phyloP scores from a whole-genome alignment of 805 yeast genomes.

The Metschnikowia aberdeeniae region DNA sequence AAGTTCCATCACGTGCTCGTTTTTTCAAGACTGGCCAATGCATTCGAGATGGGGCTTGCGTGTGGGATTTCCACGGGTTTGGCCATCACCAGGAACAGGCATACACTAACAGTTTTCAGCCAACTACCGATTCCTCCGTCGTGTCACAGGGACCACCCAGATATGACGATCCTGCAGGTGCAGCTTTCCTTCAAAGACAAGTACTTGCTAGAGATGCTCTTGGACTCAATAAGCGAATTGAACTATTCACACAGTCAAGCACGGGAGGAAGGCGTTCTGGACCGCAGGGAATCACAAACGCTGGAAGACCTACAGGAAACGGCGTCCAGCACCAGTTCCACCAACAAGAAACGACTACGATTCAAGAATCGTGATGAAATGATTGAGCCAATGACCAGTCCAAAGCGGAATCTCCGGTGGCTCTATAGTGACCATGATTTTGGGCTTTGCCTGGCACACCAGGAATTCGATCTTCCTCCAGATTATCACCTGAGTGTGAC shows the following conservation, averaged over 20 bases:
- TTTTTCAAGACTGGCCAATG: conserved; percentile 8
- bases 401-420: conserved; percentile 12
- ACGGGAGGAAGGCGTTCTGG: not conserved
- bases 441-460: conserved; percentile 15
- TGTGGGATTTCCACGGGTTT: conserved; percentile 3
- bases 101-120: conserved; percentile 8
- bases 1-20: conserved; percentile 15
- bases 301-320: not conserved
- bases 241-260: not conserved
- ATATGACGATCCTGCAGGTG: conserved; percentile 4
- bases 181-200: conserved; percentile 14
- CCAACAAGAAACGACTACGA: not conserved
- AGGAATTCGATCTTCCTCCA: conserved; percentile 9
- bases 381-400: not conserved
- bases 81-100: not conserved
- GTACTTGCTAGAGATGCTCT: conserved; percentile 11
- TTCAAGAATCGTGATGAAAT: not conserved
- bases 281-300: not conserved
- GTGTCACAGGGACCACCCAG: conserved; percentile 1
- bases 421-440: conserved; percentile 15
- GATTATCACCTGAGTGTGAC: conserved; percentile 11
- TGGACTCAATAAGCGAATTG: conserved; percentile 6
- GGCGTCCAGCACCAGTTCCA: not conserved
- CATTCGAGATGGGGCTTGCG: conserved; percentile 4
- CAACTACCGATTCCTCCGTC: not conserved